Conservation (phyloP, 257 asterid species). For the Plectranthus barbatus region DNA sequence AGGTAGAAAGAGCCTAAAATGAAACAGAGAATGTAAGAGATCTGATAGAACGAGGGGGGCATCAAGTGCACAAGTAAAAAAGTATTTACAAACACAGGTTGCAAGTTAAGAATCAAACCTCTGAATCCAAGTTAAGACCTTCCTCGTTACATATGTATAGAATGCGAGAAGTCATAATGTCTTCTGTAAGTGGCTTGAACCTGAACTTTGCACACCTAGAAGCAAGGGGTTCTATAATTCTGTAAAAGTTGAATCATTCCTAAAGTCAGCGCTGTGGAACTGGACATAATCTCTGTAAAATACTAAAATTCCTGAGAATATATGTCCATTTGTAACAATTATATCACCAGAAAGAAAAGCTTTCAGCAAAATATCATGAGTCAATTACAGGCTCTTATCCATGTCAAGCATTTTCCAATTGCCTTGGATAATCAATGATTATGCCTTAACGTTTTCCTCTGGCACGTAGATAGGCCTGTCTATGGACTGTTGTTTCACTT, state of each 20-base stretch:
- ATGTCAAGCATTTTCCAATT: too few relatives aligned
- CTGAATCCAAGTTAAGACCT: conserved; percentile 74
- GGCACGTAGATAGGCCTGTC: too few relatives aligned
- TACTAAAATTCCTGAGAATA: neutral
- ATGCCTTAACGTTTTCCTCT: too few relatives aligned
- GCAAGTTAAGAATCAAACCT: conserved; percentile 35
- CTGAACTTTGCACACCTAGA: conserved; percentile 98
- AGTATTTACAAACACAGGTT: conserved; percentile 1
- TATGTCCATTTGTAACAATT: neutral
- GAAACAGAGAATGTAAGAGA: neutral
- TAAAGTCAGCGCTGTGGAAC: conserved; percentile 12
- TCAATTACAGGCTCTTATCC: too few relatives aligned
- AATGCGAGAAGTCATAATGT: conserved; percentile 70
- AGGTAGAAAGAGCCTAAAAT: conserved; percentile 73
- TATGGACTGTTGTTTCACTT: too few relatives aligned
- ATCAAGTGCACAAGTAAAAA: conserved; percentile 4
- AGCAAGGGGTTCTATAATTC: conserved; percentile 96
- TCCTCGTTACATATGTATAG: conserved; percentile 83
- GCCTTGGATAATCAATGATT: too few relatives aligned
- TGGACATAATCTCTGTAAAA: neutral
- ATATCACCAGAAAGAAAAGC: neutral
- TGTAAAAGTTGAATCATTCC: conserved; percentile 18
- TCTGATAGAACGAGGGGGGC: neutral
- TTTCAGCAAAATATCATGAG: neutral
- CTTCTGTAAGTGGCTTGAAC: conserved; percentile 94